Evolutionary conservation across 2,329 filamentous ascomycete species (phyloP), one percentile per base, ranked within the genome.

Genomic region (Diplodia mutila): DNA sequence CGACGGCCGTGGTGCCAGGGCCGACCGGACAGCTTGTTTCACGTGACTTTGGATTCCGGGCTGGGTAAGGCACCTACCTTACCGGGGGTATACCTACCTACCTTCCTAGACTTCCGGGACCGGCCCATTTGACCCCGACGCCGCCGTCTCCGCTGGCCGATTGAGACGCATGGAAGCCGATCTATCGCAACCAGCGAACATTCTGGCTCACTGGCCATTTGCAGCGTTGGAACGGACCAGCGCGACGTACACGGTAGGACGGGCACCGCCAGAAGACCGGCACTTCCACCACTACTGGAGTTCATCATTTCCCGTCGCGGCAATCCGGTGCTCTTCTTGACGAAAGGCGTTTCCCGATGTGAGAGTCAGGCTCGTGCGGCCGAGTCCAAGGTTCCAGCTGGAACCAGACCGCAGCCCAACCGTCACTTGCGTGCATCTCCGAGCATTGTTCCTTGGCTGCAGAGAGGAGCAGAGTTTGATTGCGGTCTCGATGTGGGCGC

Each of bases 361-460:
- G 9, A 32, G 29, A 34, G 59, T 37, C 59, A 51, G 21, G 32
- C 21, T 12, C 23, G 25, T 12, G 21, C 23, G 4, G 25, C 59
- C 59, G 59, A 63, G 59, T 51, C n/a, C 29, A 63, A 63, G 59
- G 29, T 51, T 51, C 59, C 34, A n/a, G 29, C 39, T 51, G n/a
- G 46, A 51, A 37, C 49, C 39, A 63, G 49, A 25, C 42, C 48
- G 59, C 59, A 63, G 59, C 59, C 59, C 46, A 63, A 63, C 42
- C 42, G 27, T 51, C 25, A 29, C 59, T n/a, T 32, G 46, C 42
- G 39, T 51, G 57, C n/a, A n/a, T n/a, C n/a, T n/a, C n/a, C n/a
- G n/a, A n/a, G n/a, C n/a, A n/a, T 37, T 37, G 18, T 4, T 27
- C 14, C 57, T 61, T 61, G 57, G 57, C 57, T 7, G 39, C 59